phyloP scores from a whole-genome alignment of 2,329 filamentous ascomycete species.

The Cyphellophora attinorum region DNA sequence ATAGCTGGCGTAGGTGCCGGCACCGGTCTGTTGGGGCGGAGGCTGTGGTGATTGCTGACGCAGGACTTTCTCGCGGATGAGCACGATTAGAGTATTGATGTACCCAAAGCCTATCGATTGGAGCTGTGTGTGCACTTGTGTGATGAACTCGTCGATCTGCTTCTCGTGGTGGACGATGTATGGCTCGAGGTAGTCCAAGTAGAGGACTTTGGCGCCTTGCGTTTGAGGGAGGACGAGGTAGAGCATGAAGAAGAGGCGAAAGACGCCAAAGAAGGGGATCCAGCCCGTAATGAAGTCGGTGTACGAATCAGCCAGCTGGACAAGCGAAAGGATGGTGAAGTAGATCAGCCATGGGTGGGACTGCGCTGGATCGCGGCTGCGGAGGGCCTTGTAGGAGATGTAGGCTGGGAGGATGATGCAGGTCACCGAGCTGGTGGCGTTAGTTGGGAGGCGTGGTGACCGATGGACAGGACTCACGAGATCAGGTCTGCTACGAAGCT shows the following conservation, averaged over 20 bases:
- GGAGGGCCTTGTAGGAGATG: slow-evolving; percentile 95
- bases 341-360: slow-evolving; percentile 98
- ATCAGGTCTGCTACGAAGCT: slow-evolving; percentile 67
- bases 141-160: slow-evolving; percentile 85
- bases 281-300: slow-evolving; percentile 78
- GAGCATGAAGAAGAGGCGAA: slow-evolving; percentile 75
- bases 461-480: slow-evolving; percentile 49
- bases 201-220: slow-evolving; percentile 81
- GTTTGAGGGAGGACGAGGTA: slow-evolving; percentile 96
- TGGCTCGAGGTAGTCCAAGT: slow-evolving; percentile 76
- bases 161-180: slow-evolving; percentile 79
- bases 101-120: slow-evolving; percentile 69
- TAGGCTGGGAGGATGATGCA: slow-evolving; percentile 93
- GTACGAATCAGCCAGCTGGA: slow-evolving; percentile 76
- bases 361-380: slow-evolving; percentile 78
- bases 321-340: slow-evolving; percentile 84
- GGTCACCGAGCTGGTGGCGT: slow-evolving; percentile 57
- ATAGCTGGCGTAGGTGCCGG: slow-evolving; percentile 42
- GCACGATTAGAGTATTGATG: slow-evolving; percentile 60
- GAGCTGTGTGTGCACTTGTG: slow-evolving; percentile 66
- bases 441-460: background rate
- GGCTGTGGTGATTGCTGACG: slow-evolving; percentile 57
- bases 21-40: slow-evolving; percentile 26
- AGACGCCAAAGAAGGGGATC: slow-evolving; percentile 89
- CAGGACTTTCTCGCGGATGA: slow-evolving; percentile 67